A percentile compares a stretch with the other conserved stretches of the same genome.
These are phyloP conservation scores for Colletotrichum abscissum DNA, from an alignment of 2,329 filamentous ascomycete genomes.

Conservation along the genomic window DNA sequence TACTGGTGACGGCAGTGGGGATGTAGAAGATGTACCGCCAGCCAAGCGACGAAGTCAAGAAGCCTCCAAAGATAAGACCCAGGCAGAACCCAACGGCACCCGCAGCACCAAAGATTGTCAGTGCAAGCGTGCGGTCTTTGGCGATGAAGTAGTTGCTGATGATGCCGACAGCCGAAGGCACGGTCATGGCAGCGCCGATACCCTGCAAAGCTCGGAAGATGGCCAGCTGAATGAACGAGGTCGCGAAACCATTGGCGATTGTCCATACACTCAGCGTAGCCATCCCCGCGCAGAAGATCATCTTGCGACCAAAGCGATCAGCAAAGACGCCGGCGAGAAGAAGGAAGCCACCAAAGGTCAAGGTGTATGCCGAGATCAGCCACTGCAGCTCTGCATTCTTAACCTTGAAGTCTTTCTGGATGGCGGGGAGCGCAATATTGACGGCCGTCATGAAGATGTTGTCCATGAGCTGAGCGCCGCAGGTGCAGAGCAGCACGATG, in stretches of 20 bases:
- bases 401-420: constrained; percentile 20
- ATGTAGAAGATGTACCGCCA: constrained; percentile 34
- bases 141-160: constrained; percentile 33
- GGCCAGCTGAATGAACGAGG: constrained; percentile 24
- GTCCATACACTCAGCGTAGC: constrained; percentile 24
- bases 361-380: constrained; percentile 30
- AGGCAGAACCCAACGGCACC: constrained; percentile 29
- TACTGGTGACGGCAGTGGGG: constrained; percentile 53
- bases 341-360: constrained; percentile 27
- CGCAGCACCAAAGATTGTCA: constrained; percentile 28
- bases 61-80: constrained; percentile 21
- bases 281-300: constrained; percentile 31
- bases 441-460: constrained; percentile 27
- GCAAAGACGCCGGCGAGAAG: constrained; percentile 25
- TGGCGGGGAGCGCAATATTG: constrained; percentile 26
- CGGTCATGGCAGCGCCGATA: constrained; percentile 75
- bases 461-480: constrained; percentile 19
- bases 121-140: constrained; percentile 14
- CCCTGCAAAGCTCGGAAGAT: constrained; percentile 29
- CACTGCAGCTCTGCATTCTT: constrained; percentile 25
- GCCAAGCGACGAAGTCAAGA: constrained; percentile 26
- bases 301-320: constrained; percentile 28
- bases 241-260: constrained; percentile 19
- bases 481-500: constrained; percentile 19
- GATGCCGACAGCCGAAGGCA: constrained; percentile 82